Percentiles rank a stretch among this genome's conserved stretches.
Conservation (phyloP, 495 filamentous ascomycete species). For the Rhypophila decipiens region DNA sequence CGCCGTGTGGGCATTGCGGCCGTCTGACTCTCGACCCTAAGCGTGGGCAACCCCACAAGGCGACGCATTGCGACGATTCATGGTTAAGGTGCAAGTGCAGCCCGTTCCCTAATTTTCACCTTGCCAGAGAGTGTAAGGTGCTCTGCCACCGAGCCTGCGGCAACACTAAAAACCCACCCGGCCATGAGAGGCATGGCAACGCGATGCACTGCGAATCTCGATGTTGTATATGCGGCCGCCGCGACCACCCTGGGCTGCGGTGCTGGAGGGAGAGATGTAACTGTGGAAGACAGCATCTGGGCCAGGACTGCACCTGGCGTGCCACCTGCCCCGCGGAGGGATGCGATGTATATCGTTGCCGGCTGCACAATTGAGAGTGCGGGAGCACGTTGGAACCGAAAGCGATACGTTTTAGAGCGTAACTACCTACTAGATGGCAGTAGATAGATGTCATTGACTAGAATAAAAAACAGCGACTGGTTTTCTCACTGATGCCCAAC, state of each 20-base stretch:
- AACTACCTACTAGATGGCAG: no score
- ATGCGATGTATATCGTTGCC: slow-evolving; percentile 28
- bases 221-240: slow-evolving; percentile 37
- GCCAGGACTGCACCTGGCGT: slow-evolving; percentile 35
- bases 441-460: no score
- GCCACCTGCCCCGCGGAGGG: slow-evolving; percentile 24
- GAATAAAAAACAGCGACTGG: no score
- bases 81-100: slow-evolving; percentile 33
- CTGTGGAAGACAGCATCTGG: slow-evolving; percentile 30
- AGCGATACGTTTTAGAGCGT: no score
- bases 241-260: slow-evolving; percentile 27
- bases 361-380: slow-evolving; percentile 25
- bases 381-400: no score
- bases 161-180: slow-evolving; percentile 16
- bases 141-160: slow-evolving; percentile 28
- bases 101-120: slow-evolving; percentile 31
- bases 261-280: slow-evolving; percentile 25
- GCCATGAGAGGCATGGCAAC: no score
- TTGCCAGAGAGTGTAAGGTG: slow-evolving; percentile 20
- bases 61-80: slow-evolving; percentile 1
- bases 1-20: slow-evolving; percentile 28
- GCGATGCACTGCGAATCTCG: slow-evolving; percentile 30
- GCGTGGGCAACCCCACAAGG: neutral
- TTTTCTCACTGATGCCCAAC: no score
- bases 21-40: slow-evolving; percentile 9